Conservation (phyloP, 768 basidiomycete genomes). For the Pulveroboletus frians region DNA sequence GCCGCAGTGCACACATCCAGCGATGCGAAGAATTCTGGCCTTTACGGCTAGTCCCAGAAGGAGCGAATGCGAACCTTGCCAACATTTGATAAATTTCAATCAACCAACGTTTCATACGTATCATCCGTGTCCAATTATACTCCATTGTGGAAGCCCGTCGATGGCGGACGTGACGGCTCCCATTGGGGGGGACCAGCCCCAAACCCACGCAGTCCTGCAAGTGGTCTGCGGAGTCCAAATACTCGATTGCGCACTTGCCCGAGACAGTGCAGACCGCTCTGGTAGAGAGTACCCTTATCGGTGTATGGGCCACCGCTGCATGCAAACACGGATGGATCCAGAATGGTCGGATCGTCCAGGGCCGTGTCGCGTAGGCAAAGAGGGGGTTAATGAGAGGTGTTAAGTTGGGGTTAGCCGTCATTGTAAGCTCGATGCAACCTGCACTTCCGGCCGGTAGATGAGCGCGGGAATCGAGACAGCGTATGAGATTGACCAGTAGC, state of each 20-base stretch:
- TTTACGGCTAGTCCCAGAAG: conserved; percentile 14
- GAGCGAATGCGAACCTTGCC: conserved; percentile 7
- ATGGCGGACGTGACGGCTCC: conserved; percentile 18
- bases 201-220: conserved; percentile 14
- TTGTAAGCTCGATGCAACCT: background rate
- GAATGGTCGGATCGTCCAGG: conserved; percentile 5
- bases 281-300: conserved; percentile 4
- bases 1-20: conserved; percentile 12
- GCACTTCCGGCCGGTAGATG: background rate
- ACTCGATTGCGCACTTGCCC: conserved; percentile 4
- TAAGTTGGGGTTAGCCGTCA: background rate
- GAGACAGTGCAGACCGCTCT: conserved; percentile 2
- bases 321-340: background rate
- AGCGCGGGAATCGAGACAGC: conserved; percentile 7
- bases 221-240: conserved; percentile 23
- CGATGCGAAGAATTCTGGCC: background rate
- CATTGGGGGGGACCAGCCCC: conserved; percentile 11
- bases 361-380: conserved; percentile 8
- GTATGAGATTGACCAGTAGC: background rate
- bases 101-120: conserved; percentile 18
- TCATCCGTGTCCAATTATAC: conserved; percentile 13
- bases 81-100: conserved; percentile 12
- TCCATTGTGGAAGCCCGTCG: conserved; percentile 21
- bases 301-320: conserved; percentile 1
- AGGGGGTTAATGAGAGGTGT: background rate